Percentiles rank a stretch among this genome's conserved stretches.
Evolutionary conservation across 2,329 filamentous ascomycete genomes (phyloP).

Genomic region (Colletotrichum camelliae): DNA sequence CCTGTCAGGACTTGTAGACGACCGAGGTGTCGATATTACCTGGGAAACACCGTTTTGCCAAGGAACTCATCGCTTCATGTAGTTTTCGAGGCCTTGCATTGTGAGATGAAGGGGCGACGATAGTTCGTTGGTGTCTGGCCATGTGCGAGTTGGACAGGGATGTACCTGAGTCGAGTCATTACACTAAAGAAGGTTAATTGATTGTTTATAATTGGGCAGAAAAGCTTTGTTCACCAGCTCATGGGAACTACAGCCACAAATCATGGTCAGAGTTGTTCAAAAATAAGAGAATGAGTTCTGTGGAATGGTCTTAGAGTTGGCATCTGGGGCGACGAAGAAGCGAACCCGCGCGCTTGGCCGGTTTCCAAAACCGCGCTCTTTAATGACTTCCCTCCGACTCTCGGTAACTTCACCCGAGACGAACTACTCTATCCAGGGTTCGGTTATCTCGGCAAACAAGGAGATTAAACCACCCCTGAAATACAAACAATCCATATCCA

Average conservation of each 20-base stretch:
- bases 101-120: not conserved
- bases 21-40: not conserved
- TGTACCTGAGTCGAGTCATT: not conserved
- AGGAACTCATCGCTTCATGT: not conserved
- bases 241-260: too few species aligned
- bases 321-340: not conserved
- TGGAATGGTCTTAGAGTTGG: fast-evolving
- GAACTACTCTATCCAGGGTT: not conserved
- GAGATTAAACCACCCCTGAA: not conserved
- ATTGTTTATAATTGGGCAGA: not conserved
- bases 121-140: not conserved
- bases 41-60: fast-evolving
- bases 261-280: too few species aligned
- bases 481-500: not conserved
- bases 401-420: too few species aligned
- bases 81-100: not conserved
- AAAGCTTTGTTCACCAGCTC: not conserved
- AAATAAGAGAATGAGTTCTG: not conserved
- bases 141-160: not conserved
- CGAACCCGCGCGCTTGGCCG: not conserved
- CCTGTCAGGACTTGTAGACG: not conserved
- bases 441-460: not conserved
- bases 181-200: not conserved
- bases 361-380: not conserved
- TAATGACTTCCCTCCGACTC: too few species aligned